phyloP scores from a whole-genome alignment of 768 basidiomycete species.

The Boletus pseudopeckii region DNA sequence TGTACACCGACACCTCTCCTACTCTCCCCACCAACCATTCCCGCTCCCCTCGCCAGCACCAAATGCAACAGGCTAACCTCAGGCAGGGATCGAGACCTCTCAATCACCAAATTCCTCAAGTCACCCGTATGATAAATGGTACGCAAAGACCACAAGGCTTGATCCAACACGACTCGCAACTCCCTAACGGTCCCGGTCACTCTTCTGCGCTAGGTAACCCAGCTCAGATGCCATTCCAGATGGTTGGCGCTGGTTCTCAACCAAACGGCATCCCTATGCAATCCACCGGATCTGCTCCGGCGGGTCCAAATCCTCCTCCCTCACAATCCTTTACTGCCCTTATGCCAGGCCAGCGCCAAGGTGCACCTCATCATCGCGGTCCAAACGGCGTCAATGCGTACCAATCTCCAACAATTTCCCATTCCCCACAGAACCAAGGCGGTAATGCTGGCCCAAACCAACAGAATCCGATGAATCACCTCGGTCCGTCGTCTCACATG shows the following conservation, averaged over 20 bases:
- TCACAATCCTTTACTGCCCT: constrained; percentile 33
- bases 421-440: constrained; percentile 51
- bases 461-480: constrained; percentile 44
- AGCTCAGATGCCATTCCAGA: constrained; percentile 21
- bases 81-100: constrained; percentile 31
- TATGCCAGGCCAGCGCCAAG: constrained; percentile 33
- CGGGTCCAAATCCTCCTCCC: constrained; percentile 31
- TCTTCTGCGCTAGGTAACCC: constrained; percentile 18
- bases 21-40: constrained; percentile 9
- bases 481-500: constrained; percentile 54
- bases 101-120: constrained; percentile 26
- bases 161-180: constrained; percentile 14
- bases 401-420: constrained; percentile 63
- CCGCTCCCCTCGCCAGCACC: constrained; percentile 30
- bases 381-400: constrained; percentile 50
- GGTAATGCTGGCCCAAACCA: constrained; percentile 31
- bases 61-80: constrained; percentile 32
- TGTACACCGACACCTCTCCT: constrained; percentile 21
- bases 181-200: constrained; percentile 29
- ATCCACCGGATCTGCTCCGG: constrained; percentile 21
- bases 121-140: constrained; percentile 34
- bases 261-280: constrained; percentile 43
- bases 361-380: constrained; percentile 38
- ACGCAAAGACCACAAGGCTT: constrained; percentile 20
- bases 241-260: constrained; percentile 36